Conservation (phyloP, 768 basidiomycete species). For the Kwoniella pini region DNA sequence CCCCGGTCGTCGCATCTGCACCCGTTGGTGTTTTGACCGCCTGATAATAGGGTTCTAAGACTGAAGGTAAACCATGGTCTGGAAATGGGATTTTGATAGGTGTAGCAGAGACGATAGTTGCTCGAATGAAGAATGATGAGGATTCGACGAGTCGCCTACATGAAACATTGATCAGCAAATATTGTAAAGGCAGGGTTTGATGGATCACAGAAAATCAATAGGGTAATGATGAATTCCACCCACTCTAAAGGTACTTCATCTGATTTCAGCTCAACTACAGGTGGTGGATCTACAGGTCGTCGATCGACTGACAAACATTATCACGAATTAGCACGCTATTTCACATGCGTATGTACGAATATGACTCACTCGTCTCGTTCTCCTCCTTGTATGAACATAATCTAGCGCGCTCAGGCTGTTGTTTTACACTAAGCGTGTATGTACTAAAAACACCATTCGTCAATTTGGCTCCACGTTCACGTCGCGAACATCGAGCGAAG, state of each 20-base stretch:
- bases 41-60: conserved; percentile 23
- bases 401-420: conserved; percentile 53
- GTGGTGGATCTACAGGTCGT: conserved; percentile 55
- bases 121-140: conserved; percentile 50
- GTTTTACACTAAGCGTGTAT: conserved; percentile 40
- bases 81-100: conserved; percentile 18
- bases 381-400: conserved; percentile 55
- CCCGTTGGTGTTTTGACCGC: conserved; percentile 50
- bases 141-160: conserved; percentile 41
- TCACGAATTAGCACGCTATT: too few species aligned
- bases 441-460: neutral
- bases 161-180: neutral
- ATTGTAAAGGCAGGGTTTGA: neutral
- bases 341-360: too few species aligned
- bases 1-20: conserved; percentile 52
- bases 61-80: conserved; percentile 16
- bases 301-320: conserved; percentile 46
- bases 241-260: conserved; percentile 13
- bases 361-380: conserved; percentile 54
- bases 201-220: too few species aligned
- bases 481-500: too few species aligned
- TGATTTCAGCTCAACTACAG: conserved; percentile 46
- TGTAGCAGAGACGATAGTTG: conserved; percentile 44
- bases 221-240: neutral
- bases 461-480: too few species aligned